These are phyloP conservation scores for Ogataea paraovalis DNA, from an alignment of 805 yeast genomes.

Conservation along the genomic window DNA sequence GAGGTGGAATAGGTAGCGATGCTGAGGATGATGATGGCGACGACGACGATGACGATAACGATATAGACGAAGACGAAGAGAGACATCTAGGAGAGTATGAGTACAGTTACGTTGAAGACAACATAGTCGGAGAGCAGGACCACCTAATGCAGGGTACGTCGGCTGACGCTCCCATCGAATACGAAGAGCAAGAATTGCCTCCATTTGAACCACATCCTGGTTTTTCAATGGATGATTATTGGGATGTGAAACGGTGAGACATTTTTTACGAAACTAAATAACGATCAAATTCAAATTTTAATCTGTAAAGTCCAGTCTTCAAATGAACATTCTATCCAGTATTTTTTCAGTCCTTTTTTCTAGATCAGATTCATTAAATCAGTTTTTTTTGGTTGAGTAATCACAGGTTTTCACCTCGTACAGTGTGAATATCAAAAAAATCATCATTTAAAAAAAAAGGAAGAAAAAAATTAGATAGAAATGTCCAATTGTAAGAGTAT, in stretches of 20 bases:
- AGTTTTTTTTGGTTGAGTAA: conserved; percentile 39
- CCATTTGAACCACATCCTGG: conserved; percentile 48
- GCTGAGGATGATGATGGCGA: conserved; percentile 1
- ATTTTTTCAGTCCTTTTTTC: not conserved
- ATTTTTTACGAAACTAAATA: too few species aligned
- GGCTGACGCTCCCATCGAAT: not conserved
- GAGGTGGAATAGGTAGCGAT: not conserved
- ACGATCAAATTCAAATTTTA: too few species aligned
- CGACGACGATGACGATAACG: not conserved
- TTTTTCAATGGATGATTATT: conserved; percentile 42
- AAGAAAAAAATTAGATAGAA: conserved; percentile 1
- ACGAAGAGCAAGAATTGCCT: conserved; percentile 22
- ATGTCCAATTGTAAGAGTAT: too few species aligned
- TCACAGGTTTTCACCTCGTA: conserved; percentile 40
- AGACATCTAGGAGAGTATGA: not conserved
- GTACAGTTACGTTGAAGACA: not conserved
- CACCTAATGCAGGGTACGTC: not conserved
- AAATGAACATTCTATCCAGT: too few species aligned
- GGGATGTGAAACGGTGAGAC: conserved; percentile 35
- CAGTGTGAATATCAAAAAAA: conserved; percentile 51
- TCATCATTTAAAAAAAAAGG: conserved; percentile 15
- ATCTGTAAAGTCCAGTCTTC: too few species aligned
- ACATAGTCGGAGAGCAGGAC: not conserved
- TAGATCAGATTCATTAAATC: conserved; percentile 51
- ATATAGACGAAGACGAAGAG: not conserved